These are phyloP conservation scores for Anastatica hierochuntica DNA, from an alignment of 345 rosid genomes.

Conservation along the genomic window DNA sequence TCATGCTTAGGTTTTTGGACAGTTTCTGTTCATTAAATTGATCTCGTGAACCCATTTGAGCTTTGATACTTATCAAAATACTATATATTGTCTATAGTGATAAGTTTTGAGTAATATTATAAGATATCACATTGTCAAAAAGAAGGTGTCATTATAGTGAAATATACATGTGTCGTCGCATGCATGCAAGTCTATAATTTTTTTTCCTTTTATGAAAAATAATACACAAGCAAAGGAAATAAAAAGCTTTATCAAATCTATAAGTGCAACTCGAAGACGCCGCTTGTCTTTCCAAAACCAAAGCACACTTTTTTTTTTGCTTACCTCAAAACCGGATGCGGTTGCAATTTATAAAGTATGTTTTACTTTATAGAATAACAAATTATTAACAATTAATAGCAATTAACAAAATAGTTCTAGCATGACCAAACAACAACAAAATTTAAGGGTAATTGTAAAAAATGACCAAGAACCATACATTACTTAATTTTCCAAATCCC, in stretches of 20 bases:
- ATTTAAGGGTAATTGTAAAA: too few species aligned
- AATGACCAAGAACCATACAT: too few species aligned
- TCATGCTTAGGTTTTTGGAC: conserved; percentile 4
- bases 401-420: too few species aligned
- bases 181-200: conserved; percentile 5
- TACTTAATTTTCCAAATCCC: too few species aligned
- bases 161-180: conserved; percentile 20
- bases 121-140: conserved; percentile 8
- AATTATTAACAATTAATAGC: too few species aligned
- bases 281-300: conserved; percentile 19
- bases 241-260: background rate
- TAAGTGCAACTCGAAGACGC: conserved; percentile 4
- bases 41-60: background rate
- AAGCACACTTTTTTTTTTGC: background rate
- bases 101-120: conserved; percentile 9
- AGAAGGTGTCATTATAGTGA: conserved; percentile 8
- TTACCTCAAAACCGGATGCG: conserved; percentile 22
- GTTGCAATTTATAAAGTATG: background rate
- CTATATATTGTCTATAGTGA: conserved; percentile 6
- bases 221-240: too few species aligned
- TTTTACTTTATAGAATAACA: background rate
- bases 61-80: conserved; percentile 18
- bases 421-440: too few species aligned
- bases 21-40: background rate
- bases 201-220: too few species aligned